Base-by-base conservation (phyloP, 2,329 filamentous ascomycete species). In the Cryphonectria naterciae region DNA sequence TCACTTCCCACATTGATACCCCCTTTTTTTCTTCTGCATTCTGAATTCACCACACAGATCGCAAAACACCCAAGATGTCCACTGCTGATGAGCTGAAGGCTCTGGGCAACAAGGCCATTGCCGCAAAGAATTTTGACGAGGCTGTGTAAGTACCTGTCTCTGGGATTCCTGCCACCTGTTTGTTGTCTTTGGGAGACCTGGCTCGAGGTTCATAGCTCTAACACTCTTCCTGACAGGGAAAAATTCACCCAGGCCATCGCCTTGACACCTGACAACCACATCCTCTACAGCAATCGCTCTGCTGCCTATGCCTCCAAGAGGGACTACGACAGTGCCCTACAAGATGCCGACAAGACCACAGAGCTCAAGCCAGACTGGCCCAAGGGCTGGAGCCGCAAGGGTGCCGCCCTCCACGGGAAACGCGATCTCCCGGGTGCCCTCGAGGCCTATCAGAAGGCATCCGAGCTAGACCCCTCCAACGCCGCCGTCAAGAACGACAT, bases 51-150 rank as follows among this genome's bases (percentile, higher is more conserved):
- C 17, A 17, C 37, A 28, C 17, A 5, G 28, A 25, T 8, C 28
- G n/a, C n/a, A 28, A 8, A 65, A 8, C 35, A 19, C 52, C 41
- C 32, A 66, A 52, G 28, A 90, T 89, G 88, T 82, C 87, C 77
- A 87, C 87, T 73, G 89, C 88, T 76, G 89, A 91, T 81, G 88
- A 95, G 89, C 90, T 99, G 78, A 99, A 99, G 87, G 94, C 95
- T 79, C 92, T 96, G 81, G 96, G 95, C 86, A 99, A 99, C 88
- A 97, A 97, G 87, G 95, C 97, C 83, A 99, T 99, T 83, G 92
- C 94, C 75, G 94, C 93, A 74, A 98, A 98, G 88, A 94, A 98
- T 83, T 99, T 97, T 82, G 88, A 94, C 78, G 94, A 95, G 81
- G 96, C 96, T 79, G 90, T 97, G 95, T 98, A 88, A 83, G 93